Evolutionary conservation across 2,329 filamentous ascomycete genomes (phyloP).

Genomic region (Botrytis sinoallii): DNA sequence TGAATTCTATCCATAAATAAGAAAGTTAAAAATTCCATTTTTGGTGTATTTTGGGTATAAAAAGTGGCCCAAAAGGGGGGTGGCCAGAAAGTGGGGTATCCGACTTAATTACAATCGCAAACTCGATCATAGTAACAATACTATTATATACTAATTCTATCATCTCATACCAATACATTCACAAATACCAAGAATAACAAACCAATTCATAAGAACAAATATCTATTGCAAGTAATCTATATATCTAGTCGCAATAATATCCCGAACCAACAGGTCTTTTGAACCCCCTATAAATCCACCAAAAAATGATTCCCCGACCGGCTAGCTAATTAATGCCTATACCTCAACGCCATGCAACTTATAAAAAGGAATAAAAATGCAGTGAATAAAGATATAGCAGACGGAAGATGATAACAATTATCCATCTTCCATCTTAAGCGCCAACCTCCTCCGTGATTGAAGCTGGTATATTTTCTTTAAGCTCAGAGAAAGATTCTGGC

Average conservation of each 20-base stretch:
- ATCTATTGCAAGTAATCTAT: neutral
- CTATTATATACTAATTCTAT: no score
- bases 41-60: no score
- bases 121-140: no score
- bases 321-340: neutral
- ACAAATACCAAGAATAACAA: neutral
- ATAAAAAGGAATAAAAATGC: neutral
- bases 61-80: no score
- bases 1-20: no score
- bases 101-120: no score
- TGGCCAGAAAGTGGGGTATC: no score
- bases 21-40: no score
- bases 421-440: neutral
- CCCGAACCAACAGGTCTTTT: neutral
- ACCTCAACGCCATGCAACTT: conserved; percentile 7
- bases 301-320: neutral
- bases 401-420: neutral
- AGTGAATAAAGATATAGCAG: neutral
- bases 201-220: neutral
- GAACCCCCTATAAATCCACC: neutral
- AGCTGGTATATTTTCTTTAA: conserved; percentile 6
- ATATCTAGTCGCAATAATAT: neutral
- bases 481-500: conserved; percentile 55
- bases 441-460: neutral
- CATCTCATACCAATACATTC: neutral